Conservation (phyloP, 805 yeast species). For the Candida xiaguanensis region DNA sequence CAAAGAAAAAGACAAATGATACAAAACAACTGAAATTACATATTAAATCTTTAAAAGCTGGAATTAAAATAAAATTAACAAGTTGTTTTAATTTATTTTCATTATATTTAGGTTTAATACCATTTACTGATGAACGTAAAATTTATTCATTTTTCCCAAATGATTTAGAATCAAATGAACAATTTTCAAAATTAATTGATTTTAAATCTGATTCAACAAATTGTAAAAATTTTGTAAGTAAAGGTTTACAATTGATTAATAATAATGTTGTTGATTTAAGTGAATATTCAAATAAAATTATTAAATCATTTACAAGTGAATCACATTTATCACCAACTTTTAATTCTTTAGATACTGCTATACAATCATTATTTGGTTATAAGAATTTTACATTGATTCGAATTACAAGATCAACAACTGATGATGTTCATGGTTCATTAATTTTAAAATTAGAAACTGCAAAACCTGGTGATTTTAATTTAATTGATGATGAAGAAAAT, state of each 20-base stretch:
- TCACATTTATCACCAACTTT: conserved; percentile 23
- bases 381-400: conserved; percentile 45
- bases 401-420: conserved; percentile 53
- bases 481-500: conserved; percentile 48
- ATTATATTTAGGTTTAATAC: conserved; percentile 41
- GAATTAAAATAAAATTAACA: conserved; percentile 47
- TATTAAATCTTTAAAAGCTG: conserved; percentile 47
- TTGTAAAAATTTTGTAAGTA: conserved; percentile 13
- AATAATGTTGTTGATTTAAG: conserved; percentile 35
- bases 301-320: conserved; percentile 23
- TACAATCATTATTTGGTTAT: conserved; percentile 38
- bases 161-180: background rate
- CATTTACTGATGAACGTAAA: conserved; percentile 25
- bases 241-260: conserved; percentile 34
- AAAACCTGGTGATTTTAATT: conserved; percentile 46
- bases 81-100: conserved; percentile 41
- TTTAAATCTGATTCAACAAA: background rate
- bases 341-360: conserved; percentile 45
- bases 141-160: conserved; percentile 12
- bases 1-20: conserved; percentile 14
- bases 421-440: conserved; percentile 49
- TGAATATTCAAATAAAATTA: conserved; percentile 32
- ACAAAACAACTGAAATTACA: conserved; percentile 28
- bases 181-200: conserved; percentile 9
- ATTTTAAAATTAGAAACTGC: conserved; percentile 54